These are phyloP conservation scores for Trametes pubescens DNA, from an alignment of 1,284 basidiomycete genomes.

Conservation along the genomic window DNA sequence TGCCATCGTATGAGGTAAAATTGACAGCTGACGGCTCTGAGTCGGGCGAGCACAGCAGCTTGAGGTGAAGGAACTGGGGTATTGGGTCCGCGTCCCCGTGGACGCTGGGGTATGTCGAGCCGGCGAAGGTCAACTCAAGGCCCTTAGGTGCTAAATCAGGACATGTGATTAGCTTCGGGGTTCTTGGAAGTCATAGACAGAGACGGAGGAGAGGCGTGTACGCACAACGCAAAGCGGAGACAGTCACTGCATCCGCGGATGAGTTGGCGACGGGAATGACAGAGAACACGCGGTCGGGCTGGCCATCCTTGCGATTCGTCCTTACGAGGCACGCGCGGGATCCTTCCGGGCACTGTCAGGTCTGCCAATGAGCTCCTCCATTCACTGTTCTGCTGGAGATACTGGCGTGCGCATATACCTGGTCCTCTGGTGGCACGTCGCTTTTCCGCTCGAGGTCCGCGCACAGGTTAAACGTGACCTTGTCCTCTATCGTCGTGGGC, in stretches of 20 bases:
- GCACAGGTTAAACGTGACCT: constrained; percentile 58
- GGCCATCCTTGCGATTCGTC: constrained; percentile 63
- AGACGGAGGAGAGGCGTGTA: constrained; percentile 19
- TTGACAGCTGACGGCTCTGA: constrained; percentile 52
- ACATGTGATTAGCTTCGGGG: not conserved
- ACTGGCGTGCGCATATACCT: constrained; percentile 57
- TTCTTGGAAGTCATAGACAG: not conserved
- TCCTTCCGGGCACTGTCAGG: constrained; percentile 65
- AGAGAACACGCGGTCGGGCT: constrained; percentile 63
- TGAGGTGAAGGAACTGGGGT: constrained; percentile 67
- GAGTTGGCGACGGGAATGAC: constrained; percentile 73
- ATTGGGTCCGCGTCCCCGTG: constrained; percentile 45
- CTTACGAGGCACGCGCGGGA: constrained; percentile 77
- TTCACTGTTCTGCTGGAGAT: not conserved
- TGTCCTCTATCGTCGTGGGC: constrained; percentile 48
- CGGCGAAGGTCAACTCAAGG: constrained; percentile 66
- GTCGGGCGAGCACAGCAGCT: constrained; percentile 62
- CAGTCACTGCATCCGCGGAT: constrained; percentile 50
- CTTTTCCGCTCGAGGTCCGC: constrained; percentile 59
- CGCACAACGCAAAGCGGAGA: constrained; percentile 52
- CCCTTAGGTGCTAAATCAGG: constrained; percentile 53
- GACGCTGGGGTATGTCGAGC: constrained; percentile 62
- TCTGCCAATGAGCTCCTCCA: constrained; percentile 19
- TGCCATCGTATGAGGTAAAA: constrained; percentile 68
- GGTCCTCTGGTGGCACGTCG: constrained; percentile 62